Conservation (phyloP, 306 rosid species). For the Albizia julibrissin region DNA sequence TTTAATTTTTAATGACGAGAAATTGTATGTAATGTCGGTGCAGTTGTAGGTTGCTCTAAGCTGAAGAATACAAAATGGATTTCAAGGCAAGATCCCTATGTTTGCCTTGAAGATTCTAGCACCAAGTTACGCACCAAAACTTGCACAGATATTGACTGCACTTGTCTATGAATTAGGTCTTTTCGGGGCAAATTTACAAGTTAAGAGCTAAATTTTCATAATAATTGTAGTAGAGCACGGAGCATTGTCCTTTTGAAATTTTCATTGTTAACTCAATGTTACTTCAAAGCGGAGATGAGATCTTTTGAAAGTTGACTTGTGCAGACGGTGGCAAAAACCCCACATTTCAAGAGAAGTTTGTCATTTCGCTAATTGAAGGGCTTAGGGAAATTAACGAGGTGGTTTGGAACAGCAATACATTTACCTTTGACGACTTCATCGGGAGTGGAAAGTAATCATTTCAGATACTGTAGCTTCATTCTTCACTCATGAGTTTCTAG, state of each 20-base stretch:
- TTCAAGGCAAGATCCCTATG: slow-evolving; percentile 87
- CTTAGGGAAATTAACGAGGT: slow-evolving; percentile 64
- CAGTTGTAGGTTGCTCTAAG: too few relatives aligned
- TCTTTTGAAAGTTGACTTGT: slow-evolving; percentile 17
- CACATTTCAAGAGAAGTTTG: slow-evolving; percentile 75
- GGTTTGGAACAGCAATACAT: slow-evolving; percentile 89
- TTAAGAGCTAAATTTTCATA: background rate
- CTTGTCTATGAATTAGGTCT: background rate
- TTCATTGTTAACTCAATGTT: background rate
- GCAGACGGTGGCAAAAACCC: slow-evolving; percentile 80
- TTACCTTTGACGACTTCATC: slow-evolving; percentile 74
- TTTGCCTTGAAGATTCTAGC: slow-evolving; percentile 71
- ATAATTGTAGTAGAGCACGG: background rate
- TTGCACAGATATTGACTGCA: slow-evolving; percentile 57
- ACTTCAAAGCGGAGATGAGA: background rate
- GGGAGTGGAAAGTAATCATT: slow-evolving; percentile 69
- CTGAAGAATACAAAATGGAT: too few relatives aligned
- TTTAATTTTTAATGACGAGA: too few relatives aligned
- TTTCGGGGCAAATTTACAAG: background rate
- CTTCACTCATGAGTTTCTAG: background rate
- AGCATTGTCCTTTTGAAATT: background rate
- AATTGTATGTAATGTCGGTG: too few relatives aligned
- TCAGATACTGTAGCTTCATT: background rate
- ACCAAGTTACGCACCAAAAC: slow-evolving; percentile 72
- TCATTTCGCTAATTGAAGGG: slow-evolving; percentile 70